Evolutionary conservation across 345 rosid genomes (phyloP).

Genomic region (Camelina neglecta): DNA sequence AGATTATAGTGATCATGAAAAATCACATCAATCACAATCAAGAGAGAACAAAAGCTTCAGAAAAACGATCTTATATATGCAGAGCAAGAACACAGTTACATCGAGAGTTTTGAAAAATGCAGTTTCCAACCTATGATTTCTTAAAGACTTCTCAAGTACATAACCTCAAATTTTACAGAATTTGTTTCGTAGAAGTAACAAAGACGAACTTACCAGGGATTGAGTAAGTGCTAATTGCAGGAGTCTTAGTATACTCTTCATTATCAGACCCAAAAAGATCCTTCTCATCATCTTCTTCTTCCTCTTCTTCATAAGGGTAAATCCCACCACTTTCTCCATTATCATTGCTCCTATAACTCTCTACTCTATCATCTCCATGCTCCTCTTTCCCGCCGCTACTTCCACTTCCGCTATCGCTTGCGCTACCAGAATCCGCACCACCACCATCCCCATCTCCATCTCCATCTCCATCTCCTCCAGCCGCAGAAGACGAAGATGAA

Average conservation of each 20-base stretch:
- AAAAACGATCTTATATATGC: neutral
- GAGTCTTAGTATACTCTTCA: conserved; percentile 83
- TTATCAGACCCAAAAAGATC: conserved; percentile 95
- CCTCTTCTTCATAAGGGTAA: conserved; percentile 46
- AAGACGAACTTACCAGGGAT: conserved; percentile 66
- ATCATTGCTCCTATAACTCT: conserved; percentile 36
- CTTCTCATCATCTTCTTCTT: conserved; percentile 53
- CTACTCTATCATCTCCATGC: conserved; percentile 48
- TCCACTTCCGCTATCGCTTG: conserved; percentile 52
- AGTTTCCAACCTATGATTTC: neutral
- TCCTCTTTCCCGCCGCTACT: conserved; percentile 56
- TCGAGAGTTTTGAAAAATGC: neutral
- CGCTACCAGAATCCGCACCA: conserved; percentile 53
- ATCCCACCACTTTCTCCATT: conserved; percentile 35
- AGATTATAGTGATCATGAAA: neutral
- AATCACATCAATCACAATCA: neutral
- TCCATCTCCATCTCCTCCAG: conserved; percentile 33
- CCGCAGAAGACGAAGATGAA: conserved; percentile 47
- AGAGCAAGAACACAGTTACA: too few species aligned
- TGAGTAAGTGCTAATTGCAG: conserved; percentile 60
- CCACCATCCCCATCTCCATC: conserved; percentile 44
- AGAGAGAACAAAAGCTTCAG: neutral
- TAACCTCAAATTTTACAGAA: neutral
- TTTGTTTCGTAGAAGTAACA: neutral
- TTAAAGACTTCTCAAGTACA: neutral